A percentile compares a stretch with the other conserved stretches of the same genome.
Evolutionary conservation across 2,329 filamentous ascomycete species (phyloP).

Genomic region (Macrophomina phaseolina): DNA sequence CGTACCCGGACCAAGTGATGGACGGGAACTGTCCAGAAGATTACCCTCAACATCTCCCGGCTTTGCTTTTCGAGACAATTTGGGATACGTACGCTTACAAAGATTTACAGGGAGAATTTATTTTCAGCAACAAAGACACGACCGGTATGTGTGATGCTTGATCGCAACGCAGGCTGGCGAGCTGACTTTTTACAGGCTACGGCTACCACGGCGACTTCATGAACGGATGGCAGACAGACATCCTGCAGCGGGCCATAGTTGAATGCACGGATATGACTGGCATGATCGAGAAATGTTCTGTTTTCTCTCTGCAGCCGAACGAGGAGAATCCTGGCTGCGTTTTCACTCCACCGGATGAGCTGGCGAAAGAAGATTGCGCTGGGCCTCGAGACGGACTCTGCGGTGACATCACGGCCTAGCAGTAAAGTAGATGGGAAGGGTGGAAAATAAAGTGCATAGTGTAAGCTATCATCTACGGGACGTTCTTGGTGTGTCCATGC

Average conservation of each 20-base stretch:
- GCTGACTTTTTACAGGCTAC: constrained; percentile 59
- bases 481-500: neutral
- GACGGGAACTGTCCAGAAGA: constrained; percentile 60
- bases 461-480: neutral
- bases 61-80: constrained; percentile 65
- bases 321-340: constrained; percentile 63
- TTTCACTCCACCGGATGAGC: constrained; percentile 61
- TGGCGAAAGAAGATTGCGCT: constrained; percentile 65
- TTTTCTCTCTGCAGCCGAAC: constrained; percentile 73
- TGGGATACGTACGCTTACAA: constrained; percentile 61
- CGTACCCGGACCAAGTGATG: constrained; percentile 62
- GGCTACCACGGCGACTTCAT: constrained; percentile 74
- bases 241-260: constrained; percentile 71
- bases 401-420: constrained; percentile 53
- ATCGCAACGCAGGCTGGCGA: neutral
- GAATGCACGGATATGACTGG: constrained; percentile 76
- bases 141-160: constrained; percentile 64
- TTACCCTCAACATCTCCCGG: constrained; percentile 61
- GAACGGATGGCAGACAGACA: constrained; percentile 71
- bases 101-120: constrained; percentile 62
- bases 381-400: constrained; percentile 67
- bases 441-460: constrained; percentile 8
- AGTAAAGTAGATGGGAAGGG: constrained; percentile 16
- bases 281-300: constrained; percentile 70
- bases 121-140: constrained; percentile 73